Base-by-base conservation (phyloP, 1,284 basidiomycete genomes). In the Lentinula novae-zelandiae region DNA sequence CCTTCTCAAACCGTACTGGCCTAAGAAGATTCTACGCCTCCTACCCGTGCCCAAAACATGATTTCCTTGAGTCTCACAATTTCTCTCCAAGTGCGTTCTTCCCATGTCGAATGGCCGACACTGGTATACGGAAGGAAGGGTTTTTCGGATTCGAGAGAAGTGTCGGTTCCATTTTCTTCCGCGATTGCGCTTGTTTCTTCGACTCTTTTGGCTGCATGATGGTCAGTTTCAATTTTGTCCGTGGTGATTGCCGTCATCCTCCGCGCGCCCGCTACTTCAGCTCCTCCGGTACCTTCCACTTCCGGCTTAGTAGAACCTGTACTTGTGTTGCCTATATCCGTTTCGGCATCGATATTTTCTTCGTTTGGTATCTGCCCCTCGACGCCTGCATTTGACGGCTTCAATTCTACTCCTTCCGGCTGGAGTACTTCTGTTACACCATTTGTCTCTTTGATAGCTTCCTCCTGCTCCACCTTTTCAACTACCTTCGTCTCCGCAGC, bases 31-130 rank as follows among this genome's bases (percentile, higher is more conserved):
- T 50, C 49, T 22, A 60, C 42, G 7, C 84, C 86, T 1, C 94
- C 94, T 38, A 95, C 76, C 58, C 93, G 77, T 39, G 93, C 89
- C 85, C 87, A 93, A 75, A 92, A 95, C 90, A 96, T 94, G 57
- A 90, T 89, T 75, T 96, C 93, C 67, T 89, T 88, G 65, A 97
- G 72, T 60, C 82, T 82, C 7, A 90, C 80, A 13, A 97, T 74
- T 75, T 93, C 89, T 68, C 86, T 89, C 93, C 94, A 97, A 46
- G 91, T 89, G 62, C 89, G 83, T 70, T 93, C 92, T 74, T 96
- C 95, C 95, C 94, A 96, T 2, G 85, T 89, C 22, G 83, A 76
- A 46, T 88, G 78, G 58, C 81, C 86, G 33, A 69, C 69, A 39
- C 53, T 49, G 53, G 49, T 15, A 44, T 53, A 22, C 22, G 34